Base-by-base conservation (phyloP, 768 basidiomycete genomes). In the Suillus cothurnatus region DNA sequence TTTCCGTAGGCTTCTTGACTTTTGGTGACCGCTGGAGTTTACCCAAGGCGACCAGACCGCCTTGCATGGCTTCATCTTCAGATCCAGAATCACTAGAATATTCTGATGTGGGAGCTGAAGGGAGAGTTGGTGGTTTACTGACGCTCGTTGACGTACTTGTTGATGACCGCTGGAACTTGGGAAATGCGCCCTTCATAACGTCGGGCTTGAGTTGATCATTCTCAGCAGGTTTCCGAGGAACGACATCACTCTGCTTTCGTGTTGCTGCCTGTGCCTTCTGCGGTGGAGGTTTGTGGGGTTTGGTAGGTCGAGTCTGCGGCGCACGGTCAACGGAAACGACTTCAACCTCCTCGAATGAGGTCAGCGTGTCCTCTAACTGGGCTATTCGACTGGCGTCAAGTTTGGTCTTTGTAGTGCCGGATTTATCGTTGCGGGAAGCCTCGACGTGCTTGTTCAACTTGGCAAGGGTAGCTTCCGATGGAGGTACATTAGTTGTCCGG, bases 371-470 rank as follows among this genome's bases (percentile, higher is more conserved):
- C 62, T 91, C 88, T 28, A 97, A 81, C 61, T 86, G 81, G 17
- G 84, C 77, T 61, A 95, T 75, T 53, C 91, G 86, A 39, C 83
- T 78, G 9, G 82, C 72, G 41, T 77, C 82, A n/a, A 85, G 75
- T 23, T 86, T 84, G 52, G 85, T 91, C 70, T 81, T 85, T 28
- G 76, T 74, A 31, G 80, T 73, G 45, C 77, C 80, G 0, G 81
- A 68, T 41, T 81, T 84, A 38, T 80, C 81, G 66, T 80, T 84
- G 45, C 85, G 83, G n/a, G 86, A 85, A 69, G 84, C 83, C 26
- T 86, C 82, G 39, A 92, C 79, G 64, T 87, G 84, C 70, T 84
- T 89, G 61, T 85, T 84, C 63, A 97, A 81, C 70, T 91, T 92
- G 61, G 79, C 76, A n/a, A 94, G 72, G 2, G 84, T 85, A 23